These are phyloP conservation scores for Xerocomellus chrysenteron DNA, from an alignment of 768 basidiomycete genomes.

Conservation along the genomic window DNA sequence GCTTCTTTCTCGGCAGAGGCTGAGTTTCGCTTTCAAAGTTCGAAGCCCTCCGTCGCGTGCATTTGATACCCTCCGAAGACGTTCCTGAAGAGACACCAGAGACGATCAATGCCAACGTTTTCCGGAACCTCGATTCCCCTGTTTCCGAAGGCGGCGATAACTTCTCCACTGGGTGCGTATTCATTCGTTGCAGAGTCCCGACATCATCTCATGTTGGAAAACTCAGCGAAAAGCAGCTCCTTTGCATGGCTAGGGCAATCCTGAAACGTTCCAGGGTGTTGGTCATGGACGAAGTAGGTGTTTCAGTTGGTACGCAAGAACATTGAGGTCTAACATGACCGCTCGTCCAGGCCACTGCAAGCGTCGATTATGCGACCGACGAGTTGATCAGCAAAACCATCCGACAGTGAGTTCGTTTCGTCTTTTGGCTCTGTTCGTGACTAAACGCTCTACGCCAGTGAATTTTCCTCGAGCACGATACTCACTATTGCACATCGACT, in stretches of 20 bases:
- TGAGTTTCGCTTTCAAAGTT: conserved; percentile 44
- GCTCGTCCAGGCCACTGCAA: conserved; percentile 58
- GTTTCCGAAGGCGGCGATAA: conserved; percentile 89
- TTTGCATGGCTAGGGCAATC: conserved; percentile 88
- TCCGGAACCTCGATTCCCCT: conserved; percentile 69
- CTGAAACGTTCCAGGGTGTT: conserved; percentile 73
- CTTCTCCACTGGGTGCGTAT: conserved; percentile 74
- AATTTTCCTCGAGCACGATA: conserved; percentile 80
- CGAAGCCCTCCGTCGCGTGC: conserved; percentile 80
- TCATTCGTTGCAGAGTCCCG: background rate
- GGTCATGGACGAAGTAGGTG: conserved; percentile 79
- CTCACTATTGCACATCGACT: conserved; percentile 81
- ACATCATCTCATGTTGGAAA: background rate
- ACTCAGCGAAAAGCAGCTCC: conserved; percentile 72
- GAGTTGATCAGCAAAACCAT: conserved; percentile 84
- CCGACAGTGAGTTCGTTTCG: conserved; percentile 53
- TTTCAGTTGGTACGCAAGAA: background rate
- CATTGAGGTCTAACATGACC: conserved; percentile 1
- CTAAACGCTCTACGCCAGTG: conserved; percentile 37
- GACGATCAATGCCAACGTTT: conserved; percentile 68
- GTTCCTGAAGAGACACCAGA: conserved; percentile 37
- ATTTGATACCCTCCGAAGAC: conserved; percentile 66
- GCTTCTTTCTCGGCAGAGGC: background rate
- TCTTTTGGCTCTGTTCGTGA: background rate
- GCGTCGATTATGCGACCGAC: conserved; percentile 86